Evolutionary conservation across 2,329 filamentous ascomycete genomes (phyloP).

Genomic region (Westerdykella sp.): DNA sequence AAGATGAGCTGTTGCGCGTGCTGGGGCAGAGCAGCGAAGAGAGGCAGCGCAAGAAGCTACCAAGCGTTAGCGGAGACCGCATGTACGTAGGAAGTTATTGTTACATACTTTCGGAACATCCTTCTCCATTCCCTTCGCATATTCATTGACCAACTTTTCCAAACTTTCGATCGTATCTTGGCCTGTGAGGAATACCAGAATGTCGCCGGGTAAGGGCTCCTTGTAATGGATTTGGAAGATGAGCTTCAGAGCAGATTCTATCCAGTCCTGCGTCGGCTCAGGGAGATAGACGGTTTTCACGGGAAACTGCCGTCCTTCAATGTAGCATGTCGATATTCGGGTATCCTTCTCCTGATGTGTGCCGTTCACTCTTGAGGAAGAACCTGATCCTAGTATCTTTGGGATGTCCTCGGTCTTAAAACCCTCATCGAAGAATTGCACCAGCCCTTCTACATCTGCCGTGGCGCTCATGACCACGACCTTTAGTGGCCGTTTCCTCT

Average conservation of each 20-base stretch:
- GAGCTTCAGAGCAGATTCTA: constrained; percentile 71
- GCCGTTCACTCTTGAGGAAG: constrained; percentile 1
- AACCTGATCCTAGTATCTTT: constrained; percentile 5
- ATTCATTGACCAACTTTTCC: constrained; percentile 74
- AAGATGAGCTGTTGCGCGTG: constrained; percentile 84
- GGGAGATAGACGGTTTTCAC: constrained; percentile 72
- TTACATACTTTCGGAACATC: constrained; percentile 60
- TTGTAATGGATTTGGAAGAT: constrained; percentile 83
- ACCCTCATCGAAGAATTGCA: constrained; percentile 61
- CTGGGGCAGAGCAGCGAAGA: constrained; percentile 87
- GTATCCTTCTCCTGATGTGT: constrained; percentile 25
- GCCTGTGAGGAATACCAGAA: constrained; percentile 85
- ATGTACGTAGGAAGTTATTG: neutral
- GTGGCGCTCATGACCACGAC: constrained; percentile 97
- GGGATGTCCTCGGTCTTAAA: constrained; percentile 5
- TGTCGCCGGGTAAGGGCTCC: constrained; percentile 87
- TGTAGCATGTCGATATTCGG: constrained; percentile 54
- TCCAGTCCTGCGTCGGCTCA: constrained; percentile 69
- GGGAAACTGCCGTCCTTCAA: constrained; percentile 81
- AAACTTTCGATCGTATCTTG: constrained; percentile 87
- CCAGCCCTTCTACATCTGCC: constrained; percentile 74
- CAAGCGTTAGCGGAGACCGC: constrained; percentile 13
- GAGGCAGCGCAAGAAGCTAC: constrained; percentile 61
- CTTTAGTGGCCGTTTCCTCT: constrained; percentile 59
- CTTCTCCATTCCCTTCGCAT: constrained; percentile 63